These are phyloP conservation scores for Podaxis sp. DNA, from an alignment of 768 basidiomycete species.

Conservation along the genomic window DNA sequence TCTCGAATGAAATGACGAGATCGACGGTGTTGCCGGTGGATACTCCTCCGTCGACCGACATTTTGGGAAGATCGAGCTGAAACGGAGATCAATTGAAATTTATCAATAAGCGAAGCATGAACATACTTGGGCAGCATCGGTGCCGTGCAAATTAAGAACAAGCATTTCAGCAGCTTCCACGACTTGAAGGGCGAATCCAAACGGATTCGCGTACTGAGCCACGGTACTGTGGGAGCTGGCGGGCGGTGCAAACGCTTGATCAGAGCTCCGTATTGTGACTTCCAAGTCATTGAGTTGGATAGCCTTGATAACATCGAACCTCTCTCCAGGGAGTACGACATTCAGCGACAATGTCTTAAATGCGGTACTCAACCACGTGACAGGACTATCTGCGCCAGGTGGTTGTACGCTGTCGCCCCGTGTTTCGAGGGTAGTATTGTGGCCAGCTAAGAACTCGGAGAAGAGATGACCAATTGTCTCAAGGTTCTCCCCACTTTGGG, in stretches of 20 bases:
- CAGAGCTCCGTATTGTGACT: slow-evolving; percentile 44
- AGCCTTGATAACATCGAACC: slow-evolving; percentile 59
- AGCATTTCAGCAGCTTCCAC: slow-evolving; percentile 52
- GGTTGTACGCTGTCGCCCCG: slow-evolving; percentile 61
- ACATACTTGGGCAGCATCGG: slow-evolving; percentile 49
- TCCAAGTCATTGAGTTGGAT: slow-evolving; percentile 56
- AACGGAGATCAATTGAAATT: background rate
- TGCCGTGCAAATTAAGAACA: slow-evolving; percentile 41
- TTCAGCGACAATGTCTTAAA: slow-evolving; percentile 61
- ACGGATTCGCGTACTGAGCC: slow-evolving; percentile 67
- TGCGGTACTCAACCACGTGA: slow-evolving; percentile 64
- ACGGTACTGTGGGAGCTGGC: slow-evolving; percentile 51
- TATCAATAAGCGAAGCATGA: background rate
- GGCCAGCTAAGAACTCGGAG: slow-evolving; percentile 57
- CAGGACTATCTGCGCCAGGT: slow-evolving; percentile 41
- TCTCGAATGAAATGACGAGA: slow-evolving; percentile 51
- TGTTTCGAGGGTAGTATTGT: slow-evolving; percentile 58
- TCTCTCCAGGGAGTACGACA: slow-evolving; percentile 60
- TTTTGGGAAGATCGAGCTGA: slow-evolving; percentile 49
- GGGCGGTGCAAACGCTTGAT: slow-evolving; percentile 56
- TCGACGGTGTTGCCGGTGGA: slow-evolving; percentile 68
- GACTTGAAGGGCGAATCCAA: slow-evolving; percentile 71
- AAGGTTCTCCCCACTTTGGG: slow-evolving; percentile 52
- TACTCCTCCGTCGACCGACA: slow-evolving; percentile 49
- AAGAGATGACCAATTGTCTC: slow-evolving; percentile 58